phyloP scores from a whole-genome alignment of 2,329 filamentous ascomycete genomes.

The Clonostachys solani region DNA sequence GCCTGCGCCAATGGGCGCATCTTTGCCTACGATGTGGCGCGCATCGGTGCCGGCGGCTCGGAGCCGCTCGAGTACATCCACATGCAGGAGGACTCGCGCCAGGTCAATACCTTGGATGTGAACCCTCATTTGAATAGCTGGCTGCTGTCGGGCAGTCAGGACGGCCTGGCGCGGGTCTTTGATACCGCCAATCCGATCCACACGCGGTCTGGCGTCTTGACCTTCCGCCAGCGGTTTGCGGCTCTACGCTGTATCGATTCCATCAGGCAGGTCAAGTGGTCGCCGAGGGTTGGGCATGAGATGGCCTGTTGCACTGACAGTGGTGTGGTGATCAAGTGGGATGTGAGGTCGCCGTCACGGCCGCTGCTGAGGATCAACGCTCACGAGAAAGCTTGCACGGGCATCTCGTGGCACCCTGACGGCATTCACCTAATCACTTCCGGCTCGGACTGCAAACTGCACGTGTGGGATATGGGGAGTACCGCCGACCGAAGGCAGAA shows the following conservation, averaged over 20 bases:
- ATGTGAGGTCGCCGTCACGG: conserved; percentile 48
- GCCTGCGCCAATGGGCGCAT: conserved; percentile 62
- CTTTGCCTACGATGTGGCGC: conserved; percentile 57
- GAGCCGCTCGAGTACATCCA: conserved; percentile 51
- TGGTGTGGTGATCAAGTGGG: conserved; percentile 60
- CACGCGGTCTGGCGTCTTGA: conserved; percentile 42
- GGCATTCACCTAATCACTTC: conserved; percentile 62
- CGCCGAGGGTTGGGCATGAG: conserved; percentile 53
- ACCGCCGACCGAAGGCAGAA: conserved; percentile 61
- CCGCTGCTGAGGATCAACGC: conserved; percentile 57
- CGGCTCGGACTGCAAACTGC: conserved; percentile 55
- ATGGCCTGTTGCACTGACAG: conserved; percentile 63
- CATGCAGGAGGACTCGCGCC: conserved; percentile 56
- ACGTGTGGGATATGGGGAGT: conserved; percentile 62
- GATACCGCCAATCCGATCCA: conserved; percentile 46
- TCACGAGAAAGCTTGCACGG: conserved; percentile 55
- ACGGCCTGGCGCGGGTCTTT: conserved; percentile 58
- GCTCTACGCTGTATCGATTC: conserved; percentile 30
- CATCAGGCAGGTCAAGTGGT: conserved; percentile 62
- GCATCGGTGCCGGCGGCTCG: conserved; percentile 35
- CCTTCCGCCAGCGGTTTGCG: conserved; percentile 41
- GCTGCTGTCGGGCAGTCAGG: conserved; percentile 59
- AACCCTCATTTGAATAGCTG: conserved; percentile 55
- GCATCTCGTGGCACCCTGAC: conserved; percentile 65
- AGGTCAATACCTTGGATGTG: conserved; percentile 60